These are phyloP conservation scores for Phytomonas francai DNA, from an alignment of 208 protist species.

Conservation along the genomic window DNA sequence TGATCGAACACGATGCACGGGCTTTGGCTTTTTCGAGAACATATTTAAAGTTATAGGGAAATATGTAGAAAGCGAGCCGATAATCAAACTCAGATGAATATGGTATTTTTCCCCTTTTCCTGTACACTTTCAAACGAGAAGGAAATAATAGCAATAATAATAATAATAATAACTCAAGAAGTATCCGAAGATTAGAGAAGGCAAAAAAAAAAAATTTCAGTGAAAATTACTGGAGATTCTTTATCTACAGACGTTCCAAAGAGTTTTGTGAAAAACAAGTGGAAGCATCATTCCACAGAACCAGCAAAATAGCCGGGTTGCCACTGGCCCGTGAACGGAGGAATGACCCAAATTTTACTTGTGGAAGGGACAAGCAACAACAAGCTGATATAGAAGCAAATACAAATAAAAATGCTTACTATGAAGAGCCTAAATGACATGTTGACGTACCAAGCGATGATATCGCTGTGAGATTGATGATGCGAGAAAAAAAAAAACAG, in stretches of 20 bases:
- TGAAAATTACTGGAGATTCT: background rate
- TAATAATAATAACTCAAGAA: conserved; percentile 10
- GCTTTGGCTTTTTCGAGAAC: conserved; percentile 69
- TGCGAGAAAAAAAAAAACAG: conserved; percentile 19
- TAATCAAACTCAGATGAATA: conserved; percentile 7
- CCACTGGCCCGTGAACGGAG: conserved; percentile 18
- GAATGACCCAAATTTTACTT: conserved; percentile 21
- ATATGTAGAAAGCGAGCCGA: conserved; percentile 6
- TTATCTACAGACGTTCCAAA: background rate
- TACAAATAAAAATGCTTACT: background rate
- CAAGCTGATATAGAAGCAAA: conserved; percentile 5
- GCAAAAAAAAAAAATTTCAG: background rate
- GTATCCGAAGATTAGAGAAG: background rate
- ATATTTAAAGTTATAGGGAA: conserved; percentile 17
- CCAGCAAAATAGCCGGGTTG: conserved; percentile 24
- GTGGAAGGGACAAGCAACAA: conserved; percentile 11
- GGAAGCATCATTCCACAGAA: background rate
- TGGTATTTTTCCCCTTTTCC: background rate
- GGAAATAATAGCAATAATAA: conserved; percentile 13
- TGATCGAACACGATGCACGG: conserved; percentile 42
- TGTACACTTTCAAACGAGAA: conserved; percentile 5
- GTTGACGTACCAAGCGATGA: conserved; percentile 20
- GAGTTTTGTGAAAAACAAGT: background rate
- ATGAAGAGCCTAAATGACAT: conserved; percentile 13
- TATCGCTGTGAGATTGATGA: conserved; percentile 19